Evolutionary conservation across 2,329 filamentous ascomycete genomes (phyloP).

Genomic region (Ophiocordyceps unilateralis): DNA sequence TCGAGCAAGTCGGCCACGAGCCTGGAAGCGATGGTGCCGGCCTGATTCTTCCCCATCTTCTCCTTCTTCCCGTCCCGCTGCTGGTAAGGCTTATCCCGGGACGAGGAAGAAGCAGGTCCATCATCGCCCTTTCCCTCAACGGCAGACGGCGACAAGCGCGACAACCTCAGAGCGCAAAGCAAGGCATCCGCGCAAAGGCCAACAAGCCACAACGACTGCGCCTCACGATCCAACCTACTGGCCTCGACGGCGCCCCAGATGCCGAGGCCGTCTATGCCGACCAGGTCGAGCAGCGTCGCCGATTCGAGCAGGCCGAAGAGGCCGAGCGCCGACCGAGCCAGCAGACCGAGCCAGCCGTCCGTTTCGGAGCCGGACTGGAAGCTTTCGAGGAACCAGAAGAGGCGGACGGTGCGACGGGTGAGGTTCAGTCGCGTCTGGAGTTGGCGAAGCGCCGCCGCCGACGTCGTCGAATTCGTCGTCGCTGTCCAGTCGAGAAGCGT

Average conservation of each 20-base stretch:
- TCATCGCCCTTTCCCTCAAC: too few species aligned
- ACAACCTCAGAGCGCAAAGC: slow-evolving; percentile 22
- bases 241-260: slow-evolving; percentile 34
- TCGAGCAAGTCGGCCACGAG: slow-evolving; percentile 43
- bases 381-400: slow-evolving; percentile 49
- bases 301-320: slow-evolving; percentile 53
- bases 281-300: slow-evolving; percentile 38
- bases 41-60: not conserved
- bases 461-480: slow-evolving; percentile 11
- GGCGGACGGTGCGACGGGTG: slow-evolving; percentile 44
- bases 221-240: slow-evolving; percentile 34
- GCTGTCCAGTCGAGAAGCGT: slow-evolving; percentile 20
- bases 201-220: slow-evolving; percentile 54
- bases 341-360: slow-evolving; percentile 30
- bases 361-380: slow-evolving; percentile 27
- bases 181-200: slow-evolving; percentile 35
- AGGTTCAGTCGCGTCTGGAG: slow-evolving; percentile 27
- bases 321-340: slow-evolving; percentile 41
- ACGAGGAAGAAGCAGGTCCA: too few species aligned
- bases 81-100: too few species aligned
- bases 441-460: slow-evolving; percentile 12
- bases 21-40: slow-evolving; percentile 21
- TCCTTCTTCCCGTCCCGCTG: slow-evolving; percentile 9
- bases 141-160: too few species aligned
- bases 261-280: slow-evolving; percentile 24